A percentile compares a stretch with the other conserved stretches of the same genome.
These are phyloP conservation scores for Excoecaria agallocha DNA, from an alignment of 345 rosid genomes.

Conservation along the genomic window DNA sequence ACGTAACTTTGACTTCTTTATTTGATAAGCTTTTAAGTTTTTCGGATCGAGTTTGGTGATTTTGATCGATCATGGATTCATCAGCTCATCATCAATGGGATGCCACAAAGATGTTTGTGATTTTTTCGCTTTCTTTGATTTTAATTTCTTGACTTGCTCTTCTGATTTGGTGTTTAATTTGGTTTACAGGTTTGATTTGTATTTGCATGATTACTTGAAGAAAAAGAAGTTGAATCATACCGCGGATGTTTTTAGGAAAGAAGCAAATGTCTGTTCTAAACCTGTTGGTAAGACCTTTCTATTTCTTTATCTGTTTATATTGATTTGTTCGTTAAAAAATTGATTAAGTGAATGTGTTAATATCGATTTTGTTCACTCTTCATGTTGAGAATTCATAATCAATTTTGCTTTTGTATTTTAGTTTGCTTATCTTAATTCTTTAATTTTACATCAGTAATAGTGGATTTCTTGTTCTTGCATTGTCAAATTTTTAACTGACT, in stretches of 20 bases:
- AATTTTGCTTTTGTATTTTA: background rate
- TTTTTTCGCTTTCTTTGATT: background rate
- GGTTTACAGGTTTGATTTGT: conserved; percentile 31
- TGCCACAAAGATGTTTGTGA: conserved; percentile 14
- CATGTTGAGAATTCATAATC: background rate
- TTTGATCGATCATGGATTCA: too few species aligned
- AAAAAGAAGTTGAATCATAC: conserved; percentile 31
- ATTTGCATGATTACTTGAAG: conserved; percentile 40
- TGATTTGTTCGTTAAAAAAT: too few species aligned
- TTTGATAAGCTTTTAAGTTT: too few species aligned
- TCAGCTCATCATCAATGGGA: conserved; percentile 4
- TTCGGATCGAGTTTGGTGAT: too few species aligned
- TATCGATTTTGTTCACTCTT: too few species aligned
- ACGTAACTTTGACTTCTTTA: too few species aligned
- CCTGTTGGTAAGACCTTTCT: conserved; percentile 25
- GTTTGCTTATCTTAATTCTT: background rate
- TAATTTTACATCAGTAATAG: background rate
- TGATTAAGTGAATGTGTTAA: too few species aligned
- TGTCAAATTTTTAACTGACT: background rate
- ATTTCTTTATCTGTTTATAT: background rate
- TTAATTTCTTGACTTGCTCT: background rate
- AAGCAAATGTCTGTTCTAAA: conserved; percentile 23
- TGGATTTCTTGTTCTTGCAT: background rate
- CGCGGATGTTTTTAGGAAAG: conserved; percentile 32
- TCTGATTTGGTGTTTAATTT: conserved; percentile 3